These are phyloP conservation scores for Neodidymelliopsis sp. DNA, from an alignment of 2,329 filamentous ascomycete species.

Conservation along the genomic window DNA sequence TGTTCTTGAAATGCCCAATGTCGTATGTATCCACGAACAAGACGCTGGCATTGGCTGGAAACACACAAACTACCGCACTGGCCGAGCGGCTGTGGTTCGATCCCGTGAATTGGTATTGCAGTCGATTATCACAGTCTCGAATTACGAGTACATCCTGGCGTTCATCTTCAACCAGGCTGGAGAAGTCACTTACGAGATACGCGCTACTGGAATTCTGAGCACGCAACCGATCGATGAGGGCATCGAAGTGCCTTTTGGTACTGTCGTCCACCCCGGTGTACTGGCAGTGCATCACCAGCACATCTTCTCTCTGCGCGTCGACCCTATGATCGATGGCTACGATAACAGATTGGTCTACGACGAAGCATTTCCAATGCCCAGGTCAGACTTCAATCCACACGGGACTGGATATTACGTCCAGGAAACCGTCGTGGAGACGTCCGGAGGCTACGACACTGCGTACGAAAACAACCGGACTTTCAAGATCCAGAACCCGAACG, in stretches of 20 bases:
- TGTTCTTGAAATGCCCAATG: constrained; percentile 67
- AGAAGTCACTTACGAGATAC: constrained; percentile 71
- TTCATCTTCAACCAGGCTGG: constrained; percentile 77
- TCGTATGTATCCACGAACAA: constrained; percentile 74
- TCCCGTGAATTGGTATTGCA: constrained; percentile 72
- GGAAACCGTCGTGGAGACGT: constrained; percentile 58
- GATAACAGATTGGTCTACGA: constrained; percentile 59
- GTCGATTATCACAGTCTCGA: constrained; percentile 74
- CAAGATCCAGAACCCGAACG: constrained; percentile 57
- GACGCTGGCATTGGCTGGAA: constrained; percentile 75
- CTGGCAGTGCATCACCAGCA: constrained; percentile 78
- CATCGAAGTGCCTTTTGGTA: constrained; percentile 70
- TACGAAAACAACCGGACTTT: constrained; percentile 55
- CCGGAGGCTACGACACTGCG: constrained; percentile 60
- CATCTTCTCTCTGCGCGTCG: constrained; percentile 67
- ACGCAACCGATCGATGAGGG: constrained; percentile 73
- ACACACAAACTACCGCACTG: constrained; percentile 74
- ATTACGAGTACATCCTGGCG: constrained; percentile 77
- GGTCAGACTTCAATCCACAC: constrained; percentile 63
- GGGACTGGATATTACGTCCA: constrained; percentile 58
- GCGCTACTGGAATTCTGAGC: constrained; percentile 72
- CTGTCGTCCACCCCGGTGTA: constrained; percentile 72
- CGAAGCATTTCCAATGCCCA: constrained; percentile 66
- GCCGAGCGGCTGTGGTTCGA: constrained; percentile 67
- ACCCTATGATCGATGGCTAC: constrained; percentile 57